Conservation (phyloP, 495 filamentous ascomycete genomes). For the Aspergillus sparsus region DNA sequence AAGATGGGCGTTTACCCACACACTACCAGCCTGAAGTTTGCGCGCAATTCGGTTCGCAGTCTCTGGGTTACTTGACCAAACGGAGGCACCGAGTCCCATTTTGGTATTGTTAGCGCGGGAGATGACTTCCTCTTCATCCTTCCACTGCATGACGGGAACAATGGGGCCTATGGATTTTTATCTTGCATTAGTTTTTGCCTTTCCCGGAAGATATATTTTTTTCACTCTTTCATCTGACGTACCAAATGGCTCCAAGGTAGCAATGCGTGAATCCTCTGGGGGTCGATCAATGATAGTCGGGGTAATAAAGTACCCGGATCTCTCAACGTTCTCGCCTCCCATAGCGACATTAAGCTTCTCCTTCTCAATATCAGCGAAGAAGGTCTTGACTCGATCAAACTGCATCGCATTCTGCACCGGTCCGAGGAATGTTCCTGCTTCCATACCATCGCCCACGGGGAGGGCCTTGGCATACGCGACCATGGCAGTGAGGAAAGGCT, state of each 20-base stretch:
- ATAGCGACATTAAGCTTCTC: neutral
- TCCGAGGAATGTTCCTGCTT: conserved; percentile 10
- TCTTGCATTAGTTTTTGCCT: conserved; percentile 39
- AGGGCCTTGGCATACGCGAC: neutral
- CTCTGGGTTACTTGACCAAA: conserved; percentile 77
- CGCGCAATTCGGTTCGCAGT: conserved; percentile 74
- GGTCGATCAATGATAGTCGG: conserved; percentile 15
- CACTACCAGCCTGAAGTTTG: conserved; percentile 69
- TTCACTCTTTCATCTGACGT: neutral
- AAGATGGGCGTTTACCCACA: conserved; percentile 29
- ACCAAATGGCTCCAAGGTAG: conserved; percentile 13
- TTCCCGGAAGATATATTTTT: too few species aligned
- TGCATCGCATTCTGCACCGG: conserved; percentile 21
- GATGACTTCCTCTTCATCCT: conserved; percentile 78
- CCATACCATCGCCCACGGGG: neutral
- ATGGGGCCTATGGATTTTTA: conserved; percentile 54
- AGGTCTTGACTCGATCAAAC: conserved; percentile 10
- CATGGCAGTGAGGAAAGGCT: conserved; percentile 7
- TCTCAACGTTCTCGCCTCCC: neutral
- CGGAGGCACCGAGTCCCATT: conserved; percentile 78
- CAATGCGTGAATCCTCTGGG: conserved; percentile 2
- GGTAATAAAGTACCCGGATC: conserved; percentile 10
- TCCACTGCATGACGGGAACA: conserved; percentile 54
- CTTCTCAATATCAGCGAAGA: conserved; percentile 8
- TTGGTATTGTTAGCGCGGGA: conserved; percentile 78